Base-by-base conservation (phyloP, 768 basidiomycete species). In the Rhizopogon vinicolor region DNA sequence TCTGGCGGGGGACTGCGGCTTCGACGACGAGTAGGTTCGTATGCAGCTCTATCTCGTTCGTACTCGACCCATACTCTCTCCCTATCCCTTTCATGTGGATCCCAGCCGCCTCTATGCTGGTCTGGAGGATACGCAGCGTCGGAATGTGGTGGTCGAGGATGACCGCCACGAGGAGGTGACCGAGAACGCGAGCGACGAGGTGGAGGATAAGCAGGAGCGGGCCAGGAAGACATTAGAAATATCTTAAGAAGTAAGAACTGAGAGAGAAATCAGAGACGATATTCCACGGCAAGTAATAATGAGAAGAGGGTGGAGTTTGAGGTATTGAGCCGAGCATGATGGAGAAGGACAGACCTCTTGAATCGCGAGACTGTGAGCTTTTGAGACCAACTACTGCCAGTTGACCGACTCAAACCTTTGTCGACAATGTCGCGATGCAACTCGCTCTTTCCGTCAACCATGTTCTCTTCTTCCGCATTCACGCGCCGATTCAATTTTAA, bases 281-380 rank as follows among this genome's bases (percentile, higher is more conserved):
- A 71, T 65, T 61, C 65, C 73, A 72, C 73, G 74, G 73, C 71
- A 78, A 73, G 74, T 78, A 78, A 80, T 75, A 70, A 75, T 74
- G 71, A 80, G 76, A 80, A 76, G 80, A 77, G 78, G 75, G 76
- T 64, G 83, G 81, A 65, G 71, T 78, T 75, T 78, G 81, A 78
- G 35, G 48, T 37, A 77, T 76, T 83, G 81, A 83, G 86, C 82
- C 85, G 87, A 84, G 87, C 89, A 91, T 90, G 83, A 85, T 82
- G 84, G 63, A 67, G 63, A 85, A 85, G 85, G 81, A 92, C 89
- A 89, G 89, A 92, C 89, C 89, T 92, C 88, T 87, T 84, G 79
- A 77, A 72, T 71, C 75, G 74, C 77, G 74, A 75, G 72, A 76
- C 76, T 67, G 67, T 57, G 58, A 66, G 62, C 64, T 70, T 57